Conservation (phyloP, 2,329 filamentous ascomycete genomes). For the Aspergillus fumigatiaffinis region DNA sequence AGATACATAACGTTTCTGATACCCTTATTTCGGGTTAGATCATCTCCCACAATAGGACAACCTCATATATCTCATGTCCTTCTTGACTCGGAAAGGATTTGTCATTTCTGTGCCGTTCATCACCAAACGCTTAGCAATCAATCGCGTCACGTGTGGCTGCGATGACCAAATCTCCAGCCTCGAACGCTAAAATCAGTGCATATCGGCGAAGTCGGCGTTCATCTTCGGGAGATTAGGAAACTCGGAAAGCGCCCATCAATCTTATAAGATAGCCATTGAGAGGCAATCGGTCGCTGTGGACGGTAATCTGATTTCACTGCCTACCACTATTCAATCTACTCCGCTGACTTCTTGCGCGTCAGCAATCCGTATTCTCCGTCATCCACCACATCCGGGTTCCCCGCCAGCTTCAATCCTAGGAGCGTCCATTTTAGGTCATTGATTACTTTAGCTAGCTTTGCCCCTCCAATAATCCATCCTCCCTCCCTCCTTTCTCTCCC, state of each 20-base stretch:
- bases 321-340: background rate
- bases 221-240: background rate
- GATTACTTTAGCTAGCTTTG: background rate
- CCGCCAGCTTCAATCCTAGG: background rate
- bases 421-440: background rate
- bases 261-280: background rate
- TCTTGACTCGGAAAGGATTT: background rate
- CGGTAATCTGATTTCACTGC: background rate
- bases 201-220: background rate
- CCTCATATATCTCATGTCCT: background rate
- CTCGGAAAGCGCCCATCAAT: background rate
- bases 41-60: background rate
- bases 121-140: background rate
- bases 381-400: background rate
- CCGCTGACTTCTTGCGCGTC: background rate
- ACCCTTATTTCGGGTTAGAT: background rate
- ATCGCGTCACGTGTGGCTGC: background rate
- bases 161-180: background rate
- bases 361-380: background rate
- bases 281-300: background rate
- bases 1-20: background rate
- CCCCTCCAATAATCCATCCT: background rate
- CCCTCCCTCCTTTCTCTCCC: constrained; percentile 1
- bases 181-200: background rate
- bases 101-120: background rate